Percentiles rank a stretch among this genome's conserved stretches.
Conservation (phyloP, 2,329 filamentous ascomycete species). For the Tolypocladium sp. region DNA sequence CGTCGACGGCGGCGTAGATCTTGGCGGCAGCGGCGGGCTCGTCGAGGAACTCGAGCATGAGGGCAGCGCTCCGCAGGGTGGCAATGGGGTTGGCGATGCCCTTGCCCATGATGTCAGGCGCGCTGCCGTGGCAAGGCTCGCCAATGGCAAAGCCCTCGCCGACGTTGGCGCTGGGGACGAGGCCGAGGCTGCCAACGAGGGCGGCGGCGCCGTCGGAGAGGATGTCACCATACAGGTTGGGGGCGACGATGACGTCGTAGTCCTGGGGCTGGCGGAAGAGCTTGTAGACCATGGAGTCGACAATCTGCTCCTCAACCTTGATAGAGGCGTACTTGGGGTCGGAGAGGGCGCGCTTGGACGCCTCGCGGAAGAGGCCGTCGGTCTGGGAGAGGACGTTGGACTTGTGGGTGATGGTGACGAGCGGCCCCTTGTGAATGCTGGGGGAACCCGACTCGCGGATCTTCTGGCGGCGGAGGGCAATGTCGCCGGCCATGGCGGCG, state of each 20-base stretch:
- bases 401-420: constrained; percentile 97
- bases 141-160: constrained; percentile 92
- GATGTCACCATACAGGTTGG: constrained; percentile 96
- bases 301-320: constrained; percentile 89
- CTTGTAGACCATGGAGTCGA: constrained; percentile 99
- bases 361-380: constrained; percentile 86
- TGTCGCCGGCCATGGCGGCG: constrained; percentile 87
- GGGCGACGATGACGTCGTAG: constrained; percentile 97
- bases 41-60: constrained; percentile 95
- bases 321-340: constrained; percentile 54
- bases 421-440: constrained; percentile 57
- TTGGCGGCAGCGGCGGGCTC: constrained; percentile 77
- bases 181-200: constrained; percentile 80
- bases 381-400: constrained; percentile 95
- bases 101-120: constrained; percentile 89
- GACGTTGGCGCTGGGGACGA: constrained; percentile 93
- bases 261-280: constrained; percentile 90
- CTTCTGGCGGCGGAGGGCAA: constrained; percentile 78
- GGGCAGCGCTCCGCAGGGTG: constrained; percentile 77
- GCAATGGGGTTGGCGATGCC: constrained; percentile 95
- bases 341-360: constrained; percentile 64
- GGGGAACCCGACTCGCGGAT: constrained; percentile 52
- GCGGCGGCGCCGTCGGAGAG: constrained; percentile 92
- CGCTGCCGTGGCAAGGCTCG: constrained; percentile 94
- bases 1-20: constrained; percentile 90